phyloP scores from a whole-genome alignment of 495 filamentous ascomycete genomes.

The Penicillium desertorum region DNA sequence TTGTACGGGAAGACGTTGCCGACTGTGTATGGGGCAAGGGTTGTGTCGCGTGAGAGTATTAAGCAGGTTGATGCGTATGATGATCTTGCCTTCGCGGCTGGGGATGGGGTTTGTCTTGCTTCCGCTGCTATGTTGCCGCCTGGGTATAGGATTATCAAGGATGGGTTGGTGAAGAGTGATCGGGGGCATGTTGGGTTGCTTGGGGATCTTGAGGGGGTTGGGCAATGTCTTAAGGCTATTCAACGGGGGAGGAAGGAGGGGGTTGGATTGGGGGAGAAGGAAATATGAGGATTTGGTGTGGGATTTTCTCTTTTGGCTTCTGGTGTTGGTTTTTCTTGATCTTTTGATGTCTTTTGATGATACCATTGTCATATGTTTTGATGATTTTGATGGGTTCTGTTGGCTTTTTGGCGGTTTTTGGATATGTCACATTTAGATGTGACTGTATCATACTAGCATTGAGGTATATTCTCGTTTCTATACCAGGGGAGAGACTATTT shows the following conservation, averaged over 20 bases:
- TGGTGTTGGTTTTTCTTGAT: slow-evolving; percentile 3
- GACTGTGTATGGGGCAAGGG: slow-evolving; percentile 77
- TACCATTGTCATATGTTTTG: slow-evolving; percentile 20
- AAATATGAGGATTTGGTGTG: neutral
- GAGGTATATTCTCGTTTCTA: neutral
- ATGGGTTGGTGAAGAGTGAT: slow-evolving; percentile 74
- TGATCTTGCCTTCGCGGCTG: slow-evolving; percentile 79
- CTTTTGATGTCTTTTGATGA: slow-evolving; percentile 23
- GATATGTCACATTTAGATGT: neutral
- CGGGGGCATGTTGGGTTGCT: slow-evolving; percentile 82
- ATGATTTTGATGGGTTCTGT: slow-evolving; percentile 9
- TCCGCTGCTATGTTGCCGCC: slow-evolving; percentile 80
- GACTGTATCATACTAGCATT: slow-evolving; percentile 8
- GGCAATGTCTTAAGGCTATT: slow-evolving; percentile 67
- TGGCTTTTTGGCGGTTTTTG: neutral
- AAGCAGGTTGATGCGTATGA: slow-evolving; percentile 79
- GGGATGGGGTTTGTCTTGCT: slow-evolving; percentile 88
- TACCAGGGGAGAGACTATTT: neutral
- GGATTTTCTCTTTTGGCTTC: neutral
- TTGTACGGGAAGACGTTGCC: slow-evolving; percentile 86
- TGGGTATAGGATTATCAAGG: slow-evolving; percentile 70
- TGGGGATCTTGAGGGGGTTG: slow-evolving; percentile 81
- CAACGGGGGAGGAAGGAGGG: slow-evolving; percentile 65
- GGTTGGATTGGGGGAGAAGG: slow-evolving; percentile 56
- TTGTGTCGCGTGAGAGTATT: slow-evolving; percentile 66